Base-by-base conservation (phyloP, 352 stramenopile genomes). In the Globisporangium orthogonon region DNA sequence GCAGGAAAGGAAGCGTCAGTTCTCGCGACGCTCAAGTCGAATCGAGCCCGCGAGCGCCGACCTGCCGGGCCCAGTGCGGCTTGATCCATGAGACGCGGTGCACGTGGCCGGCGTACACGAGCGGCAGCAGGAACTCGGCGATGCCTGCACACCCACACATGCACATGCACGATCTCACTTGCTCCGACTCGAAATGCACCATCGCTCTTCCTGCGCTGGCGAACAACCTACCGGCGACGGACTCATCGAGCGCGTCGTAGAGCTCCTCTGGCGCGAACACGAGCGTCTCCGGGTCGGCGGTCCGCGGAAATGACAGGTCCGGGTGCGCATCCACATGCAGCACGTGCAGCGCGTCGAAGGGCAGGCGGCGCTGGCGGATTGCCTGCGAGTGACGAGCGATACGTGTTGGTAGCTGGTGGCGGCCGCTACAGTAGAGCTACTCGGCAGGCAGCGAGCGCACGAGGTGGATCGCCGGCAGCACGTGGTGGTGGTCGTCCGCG, bases 311-410 rank as follows among this genome's bases (percentile, higher is more conserved):
- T 30, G 81, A 90, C 44, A 96, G 67, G 54, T 96, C 87, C 0
- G 87, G 85, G 50, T 96, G 87, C 2, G 87, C 86, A 56, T 96
- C 87, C 7, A 91, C 76, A 52, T 96, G 87, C 28, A 96, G 55
- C 50, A 95, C 68, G 18, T 86, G 75, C 15, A 93, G 67, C 46
- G 62, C 61, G 3, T 60, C 49, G 63, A 94, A 92, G 1, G 87
- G 81, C 53, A 96, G 64, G 2, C 39, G 51, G 28, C 79, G 81
- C 41, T 71, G 72, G 11, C 87, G 79, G 37, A 96, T 91, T 35
- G 86, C 82, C 74, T 94, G 55, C 5, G 0, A 31, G 44, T 10
- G 41, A 28, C 41, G 0, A 17, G 7, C 18, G 17, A 23, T 23
- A 7, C 28, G 33, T 37, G 33, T 37, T 37, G 10, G 33, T 37